phyloP scores from a whole-genome alignment of 1,284 basidiomycete genomes.

The Naganishia sp. region DNA sequence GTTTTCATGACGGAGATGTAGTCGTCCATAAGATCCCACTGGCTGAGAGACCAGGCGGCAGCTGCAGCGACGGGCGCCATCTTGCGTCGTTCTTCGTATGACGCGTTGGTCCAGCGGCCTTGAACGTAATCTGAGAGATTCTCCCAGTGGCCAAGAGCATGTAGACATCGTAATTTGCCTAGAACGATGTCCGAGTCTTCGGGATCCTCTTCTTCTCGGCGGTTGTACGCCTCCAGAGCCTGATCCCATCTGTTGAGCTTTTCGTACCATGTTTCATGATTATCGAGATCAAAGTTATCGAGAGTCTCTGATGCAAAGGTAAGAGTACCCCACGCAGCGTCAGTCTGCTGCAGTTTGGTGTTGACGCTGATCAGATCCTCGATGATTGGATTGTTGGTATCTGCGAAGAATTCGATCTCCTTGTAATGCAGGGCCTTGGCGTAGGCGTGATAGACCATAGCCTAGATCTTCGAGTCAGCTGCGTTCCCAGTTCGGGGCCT shows the following conservation, averaged over 20 bases:
- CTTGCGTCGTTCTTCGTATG: slow-evolving; percentile 79
- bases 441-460: slow-evolving; percentile 90
- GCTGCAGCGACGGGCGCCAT: slow-evolving; percentile 97
- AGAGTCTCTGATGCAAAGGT: slow-evolving; percentile 71
- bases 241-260: slow-evolving; percentile 96
- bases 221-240: slow-evolving; percentile 75
- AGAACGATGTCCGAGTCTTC: slow-evolving; percentile 59
- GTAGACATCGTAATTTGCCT: slow-evolving; percentile 93
- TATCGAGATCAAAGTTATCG: slow-evolving; percentile 47
- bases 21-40: slow-evolving; percentile 99
- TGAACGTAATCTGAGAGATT: slow-evolving; percentile 83
- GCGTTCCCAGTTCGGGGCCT: too few relatives aligned
- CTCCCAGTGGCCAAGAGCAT: slow-evolving; percentile 98
- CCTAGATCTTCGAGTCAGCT: slow-evolving; percentile 35
- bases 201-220: slow-evolving; percentile 43
- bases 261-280: slow-evolving; percentile 80
- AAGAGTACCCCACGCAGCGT: slow-evolving; percentile 93
- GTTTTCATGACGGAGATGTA: slow-evolving; percentile 92
- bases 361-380: slow-evolving; percentile 97
- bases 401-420: slow-evolving; percentile 94
- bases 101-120: slow-evolving; percentile 82
- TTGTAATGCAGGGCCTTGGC: slow-evolving; percentile 99
- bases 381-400: slow-evolving; percentile 69
- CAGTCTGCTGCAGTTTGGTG: slow-evolving; percentile 93
- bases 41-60: slow-evolving; percentile 92